Base-by-base conservation (phyloP, 306 rosid species). In the Glycyrrhiza uralensis region DNA sequence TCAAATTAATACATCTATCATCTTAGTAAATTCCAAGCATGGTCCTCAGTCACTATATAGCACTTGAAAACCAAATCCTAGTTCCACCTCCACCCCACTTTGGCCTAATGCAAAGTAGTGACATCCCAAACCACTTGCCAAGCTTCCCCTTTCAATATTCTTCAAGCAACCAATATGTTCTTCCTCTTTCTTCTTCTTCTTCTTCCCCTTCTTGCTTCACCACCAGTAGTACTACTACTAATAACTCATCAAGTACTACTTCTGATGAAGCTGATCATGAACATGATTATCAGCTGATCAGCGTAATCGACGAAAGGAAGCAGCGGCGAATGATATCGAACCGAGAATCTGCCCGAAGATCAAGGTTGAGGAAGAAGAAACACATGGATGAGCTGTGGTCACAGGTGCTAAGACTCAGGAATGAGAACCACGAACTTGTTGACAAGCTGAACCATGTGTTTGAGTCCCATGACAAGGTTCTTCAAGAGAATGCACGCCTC, bases 201-300 rank as follows among this genome's bases (percentile, higher is more conserved):
- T n/a, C 67, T 42, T 70, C 74, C 15, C 81, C 71, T 29, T 66
- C 85, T 26, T 70, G 79, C 47, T 78, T 83, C 59, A 85, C 92
- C 88, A 85, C 66, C 78, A n/a, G n/a, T n/a, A 35, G 9, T 10
- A 35, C 29, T 1, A 26, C 2, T 7, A 38, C 45, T 2, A 38
- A 4, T 10, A 87, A 81, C 80, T 85, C 90, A 7, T n/a, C n/a
- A n/a, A n/a, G n/a, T n/a, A n/a, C n/a, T n/a, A 82, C 93, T 18
- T 82, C 93, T 23, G 96, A 87, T 55, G 93, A 87, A 46, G 92
- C 89, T 2, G 96, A 90, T n/a, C n/a, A n/a, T n/a, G n/a, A n/a
- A n/a, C n/a, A n/a, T 26, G 96, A 87, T 6, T 83, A 77, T 6
- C 87, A 78, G 30, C 57, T n/a, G n/a, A n/a, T 74, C 42, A 66